Evolutionary conservation across 345 rosid species (phyloP).

Genomic region (Toxicodendron radicans): DNA sequence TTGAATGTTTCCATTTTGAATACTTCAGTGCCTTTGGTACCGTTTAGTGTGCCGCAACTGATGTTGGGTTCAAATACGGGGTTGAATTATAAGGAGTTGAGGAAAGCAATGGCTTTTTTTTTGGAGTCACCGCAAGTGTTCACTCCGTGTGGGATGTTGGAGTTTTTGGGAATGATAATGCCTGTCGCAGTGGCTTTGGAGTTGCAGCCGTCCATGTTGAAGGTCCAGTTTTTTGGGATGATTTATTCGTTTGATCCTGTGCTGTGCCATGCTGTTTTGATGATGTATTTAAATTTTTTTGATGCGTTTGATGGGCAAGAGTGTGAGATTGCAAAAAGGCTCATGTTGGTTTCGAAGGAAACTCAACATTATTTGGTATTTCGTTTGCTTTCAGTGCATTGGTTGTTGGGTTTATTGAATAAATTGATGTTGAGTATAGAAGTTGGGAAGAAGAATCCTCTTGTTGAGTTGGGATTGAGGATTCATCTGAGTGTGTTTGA

Average conservation of each 20-base stretch:
- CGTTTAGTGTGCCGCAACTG: constrained; percentile 68
- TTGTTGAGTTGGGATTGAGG: constrained; percentile 59
- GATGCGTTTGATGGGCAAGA: constrained; percentile 86
- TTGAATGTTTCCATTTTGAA: constrained; percentile 64
- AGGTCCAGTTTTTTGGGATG: constrained; percentile 88
- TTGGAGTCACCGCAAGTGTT: constrained; percentile 79
- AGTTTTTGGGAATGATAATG: constrained; percentile 76
- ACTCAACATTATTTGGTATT: constrained; percentile 66
- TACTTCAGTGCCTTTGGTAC: constrained; percentile 74
- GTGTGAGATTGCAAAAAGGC: constrained; percentile 62
- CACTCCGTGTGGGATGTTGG: constrained; percentile 82
- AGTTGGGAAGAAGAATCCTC: constrained; percentile 48
- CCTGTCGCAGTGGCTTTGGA: constrained; percentile 75
- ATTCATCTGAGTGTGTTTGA: constrained; percentile 85
- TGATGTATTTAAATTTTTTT: constrained; percentile 54
- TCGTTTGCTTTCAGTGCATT: constrained; percentile 81
- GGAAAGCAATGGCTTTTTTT: constrained; percentile 84
- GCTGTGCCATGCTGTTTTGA: constrained; percentile 69
- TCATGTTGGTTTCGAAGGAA: constrained; percentile 67
- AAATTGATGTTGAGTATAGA: constrained; percentile 45
- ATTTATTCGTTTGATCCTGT: constrained; percentile 80
- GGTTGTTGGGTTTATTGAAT: constrained; percentile 72
- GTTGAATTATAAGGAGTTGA: constrained; percentile 83
- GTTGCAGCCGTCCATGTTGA: constrained; percentile 88
- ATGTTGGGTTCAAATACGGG: constrained; percentile 36